Evolutionary conservation across 192 early-diverging fungal species (phyloP), one percentile per base, ranked within the genome.

Genomic region (Coemansia sp.): DNA sequence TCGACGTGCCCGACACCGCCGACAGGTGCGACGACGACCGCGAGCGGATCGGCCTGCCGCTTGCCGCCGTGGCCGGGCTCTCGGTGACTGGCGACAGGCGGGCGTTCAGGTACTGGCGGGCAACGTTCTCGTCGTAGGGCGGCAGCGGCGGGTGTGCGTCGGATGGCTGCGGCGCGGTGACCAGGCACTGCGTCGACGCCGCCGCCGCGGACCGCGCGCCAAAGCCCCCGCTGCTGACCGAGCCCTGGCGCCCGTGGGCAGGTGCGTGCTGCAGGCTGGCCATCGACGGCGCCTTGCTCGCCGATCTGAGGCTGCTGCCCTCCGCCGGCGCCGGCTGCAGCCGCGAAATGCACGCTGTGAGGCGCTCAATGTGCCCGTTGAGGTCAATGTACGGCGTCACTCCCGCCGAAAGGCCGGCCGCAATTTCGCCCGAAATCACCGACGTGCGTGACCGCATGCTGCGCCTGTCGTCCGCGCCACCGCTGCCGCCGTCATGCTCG

Each of bases 21-120:
- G 75, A 78, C 22, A 70, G 58, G 27, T 59, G 75, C 12, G 76
- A 79, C 22, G 76, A 79, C 35, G 76, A 72, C 44, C 65, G 76
- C 45, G 69, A 67, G 11, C 69, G 64, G 16, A 52, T 38, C 29
- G 54, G 35, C 11, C 53, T 54, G n/a, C 48, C 33, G 45, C 40
- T 16, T 6, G 38, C 53, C 25, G 60, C 64, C 4, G 56, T 33
- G 3, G 35, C 48, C n/a, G 57, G 69, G 38, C 58, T 58, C 42
- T 78, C 75, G 46, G 52, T 62, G 44, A 78, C 75, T 29, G 75
- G 75, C 19, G 75, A 52, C 44, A 78, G 62, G 29, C 75, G 64
- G 11, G 62, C 54, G 1, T 42, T 48, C 14, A 50, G 30, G 5
- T 31, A 54, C 27, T 51, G 47, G 30, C 48, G 45, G 10, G 31